Base-by-base conservation (phyloP, 495 filamentous ascomycete species). In the Xylaria longipes region DNA sequence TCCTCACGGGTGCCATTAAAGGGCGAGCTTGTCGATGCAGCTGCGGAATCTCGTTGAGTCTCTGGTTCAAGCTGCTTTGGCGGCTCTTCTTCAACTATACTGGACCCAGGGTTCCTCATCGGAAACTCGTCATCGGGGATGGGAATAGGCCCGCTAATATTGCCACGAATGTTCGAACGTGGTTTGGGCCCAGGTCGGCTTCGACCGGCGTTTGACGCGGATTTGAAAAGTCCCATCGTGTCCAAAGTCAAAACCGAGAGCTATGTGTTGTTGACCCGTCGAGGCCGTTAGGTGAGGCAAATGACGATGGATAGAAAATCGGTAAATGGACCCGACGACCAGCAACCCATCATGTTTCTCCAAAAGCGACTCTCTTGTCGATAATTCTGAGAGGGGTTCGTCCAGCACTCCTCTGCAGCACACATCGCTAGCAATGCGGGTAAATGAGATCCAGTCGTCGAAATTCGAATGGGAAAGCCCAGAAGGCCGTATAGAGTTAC, bases 71-170 rank as follows among this genome's bases (percentile, higher is more conserved):
- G 58, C 41, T 68, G 72, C 31, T 73, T 65, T 31, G 72, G 48
- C 27, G 8, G 17, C 27, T 35, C 73, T 57, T 77, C 70, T 22
- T 75, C 29, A 73, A 79, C 75, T 14, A 80, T 82, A 39, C 72
- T 73, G 0, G 83, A 71, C 1, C 80, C 83, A 1, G 79, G 79
- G 15, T 77, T 80, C 45, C 83, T 79, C 14, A 84, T 84, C 0
- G 85, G 81, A 69, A 87, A 86, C 35, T 71, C 69, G 50, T 87
- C 86, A 45, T 86, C 84, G 65, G 86, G 83, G 33, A 86, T 84
- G 27, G 84, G 82, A 43, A 87, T 86, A 72, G 87, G 87, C 27
- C 79, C 82, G 22, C 85, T 87, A 50, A 87, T 88, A 76, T 83
- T 86, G 39, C 85, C 84, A 50, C 85, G 82, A 60, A 87, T 82